Percentiles rank a stretch among this genome's conserved stretches.
phyloP scores from a whole-genome alignment of 2,329 filamentous ascomycete genomes.

The Berkeleyomyces basicola region DNA sequence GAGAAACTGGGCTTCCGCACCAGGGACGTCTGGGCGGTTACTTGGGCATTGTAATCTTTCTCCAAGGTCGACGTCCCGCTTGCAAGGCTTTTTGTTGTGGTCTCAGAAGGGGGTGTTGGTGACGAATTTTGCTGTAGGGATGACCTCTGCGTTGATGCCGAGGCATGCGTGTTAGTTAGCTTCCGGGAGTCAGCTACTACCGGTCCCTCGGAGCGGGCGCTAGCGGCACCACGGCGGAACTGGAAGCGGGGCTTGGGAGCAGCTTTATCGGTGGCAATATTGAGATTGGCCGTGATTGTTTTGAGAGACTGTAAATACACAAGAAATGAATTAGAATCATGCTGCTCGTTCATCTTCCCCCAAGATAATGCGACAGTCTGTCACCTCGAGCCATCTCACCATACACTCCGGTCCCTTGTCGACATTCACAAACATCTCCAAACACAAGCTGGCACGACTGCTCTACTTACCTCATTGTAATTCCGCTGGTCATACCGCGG shows the following conservation, averaged over 20 bases:
- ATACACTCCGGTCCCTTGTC: not conserved
- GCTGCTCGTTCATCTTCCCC: no score
- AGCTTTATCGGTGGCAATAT: constrained; percentile 48
- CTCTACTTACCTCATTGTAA: constrained; percentile 53
- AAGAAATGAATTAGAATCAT: not conserved
- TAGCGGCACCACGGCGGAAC: constrained; percentile 39
- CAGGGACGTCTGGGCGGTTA: constrained; percentile 26
- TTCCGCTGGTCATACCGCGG: constrained; percentile 81
- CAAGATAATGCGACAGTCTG: not conserved
- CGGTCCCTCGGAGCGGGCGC: constrained; percentile 23
- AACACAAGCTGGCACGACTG: not conserved
- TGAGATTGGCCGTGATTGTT: constrained; percentile 60
- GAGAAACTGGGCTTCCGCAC: constrained; percentile 49
- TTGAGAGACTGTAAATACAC: constrained; percentile 48
- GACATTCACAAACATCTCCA: no score
- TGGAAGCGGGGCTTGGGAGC: constrained; percentile 67
- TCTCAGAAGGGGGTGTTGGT: not conserved
- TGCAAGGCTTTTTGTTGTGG: constrained; percentile 17
- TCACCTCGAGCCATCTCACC: not conserved
- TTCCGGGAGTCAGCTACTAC: constrained; percentile 17
- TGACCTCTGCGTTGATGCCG: constrained; percentile 9
- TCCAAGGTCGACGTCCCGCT: not conserved
- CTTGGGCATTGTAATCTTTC: constrained; percentile 40
- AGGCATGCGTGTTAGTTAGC: constrained; percentile 28
- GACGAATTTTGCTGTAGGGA: not conserved